phyloP scores from a whole-genome alignment of 2,329 filamentous ascomycete species.

The Claviceps sp. region DNA sequence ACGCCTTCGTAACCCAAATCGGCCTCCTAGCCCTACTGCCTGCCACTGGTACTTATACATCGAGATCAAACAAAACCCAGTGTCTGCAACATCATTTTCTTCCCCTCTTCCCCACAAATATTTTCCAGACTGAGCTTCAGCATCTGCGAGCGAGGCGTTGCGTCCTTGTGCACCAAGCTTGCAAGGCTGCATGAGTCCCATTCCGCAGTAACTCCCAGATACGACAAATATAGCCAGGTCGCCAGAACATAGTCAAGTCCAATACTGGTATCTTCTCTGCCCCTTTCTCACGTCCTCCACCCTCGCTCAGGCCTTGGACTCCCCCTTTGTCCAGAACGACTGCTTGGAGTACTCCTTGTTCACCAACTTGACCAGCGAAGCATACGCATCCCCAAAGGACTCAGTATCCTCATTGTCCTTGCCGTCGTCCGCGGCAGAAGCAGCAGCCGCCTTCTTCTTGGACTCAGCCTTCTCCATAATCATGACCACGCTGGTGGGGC shows the following conservation, averaged over 20 bases:
- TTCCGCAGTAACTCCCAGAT: neutral
- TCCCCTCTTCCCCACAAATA: neutral
- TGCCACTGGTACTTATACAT: conserved; percentile 20
- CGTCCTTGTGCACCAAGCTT: too few species aligned
- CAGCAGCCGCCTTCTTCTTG: conserved; percentile 30
- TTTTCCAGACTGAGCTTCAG: neutral
- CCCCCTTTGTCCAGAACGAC: conserved; percentile 33
- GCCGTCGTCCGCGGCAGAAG: conserved; percentile 23
- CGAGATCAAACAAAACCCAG: conserved; percentile 14
- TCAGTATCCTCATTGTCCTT: conserved; percentile 35
- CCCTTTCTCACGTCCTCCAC: neutral
- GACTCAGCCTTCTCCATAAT: conserved; percentile 45
- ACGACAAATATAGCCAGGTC: too few species aligned
- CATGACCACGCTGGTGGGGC: conserved; percentile 95
- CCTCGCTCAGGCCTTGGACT: conserved; percentile 15
- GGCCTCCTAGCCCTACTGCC: conserved; percentile 13
- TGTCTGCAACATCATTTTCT: neutral
- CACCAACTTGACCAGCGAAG: conserved; percentile 50
- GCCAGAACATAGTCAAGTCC: too few species aligned
- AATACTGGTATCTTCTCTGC: neutral
- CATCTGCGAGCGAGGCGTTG: neutral
- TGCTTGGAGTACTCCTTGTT: conserved; percentile 52
- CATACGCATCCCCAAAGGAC: conserved; percentile 50
- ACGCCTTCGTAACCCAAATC: conserved; percentile 24
- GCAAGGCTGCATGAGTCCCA: too few species aligned